Evolutionary conservation across 306 rosid species (phyloP).

Genomic region (Fagus sylvatica): DNA sequence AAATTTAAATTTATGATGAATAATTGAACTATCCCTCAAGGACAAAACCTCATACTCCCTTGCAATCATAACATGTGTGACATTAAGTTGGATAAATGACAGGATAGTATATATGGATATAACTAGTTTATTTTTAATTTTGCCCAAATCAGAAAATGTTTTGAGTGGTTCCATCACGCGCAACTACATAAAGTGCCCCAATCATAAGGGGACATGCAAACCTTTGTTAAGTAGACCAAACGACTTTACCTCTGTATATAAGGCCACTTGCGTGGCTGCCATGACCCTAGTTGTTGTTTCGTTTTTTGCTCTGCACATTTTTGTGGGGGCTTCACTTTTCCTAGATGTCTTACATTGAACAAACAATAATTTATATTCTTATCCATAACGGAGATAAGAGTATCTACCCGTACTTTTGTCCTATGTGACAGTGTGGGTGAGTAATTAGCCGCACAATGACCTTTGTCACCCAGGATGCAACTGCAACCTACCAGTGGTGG

Average conservation of each 20-base stretch:
- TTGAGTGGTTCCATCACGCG: neutral
- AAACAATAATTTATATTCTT: neutral
- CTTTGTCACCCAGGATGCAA: too few relatives aligned
- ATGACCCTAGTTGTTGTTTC: slow-evolving; percentile 22
- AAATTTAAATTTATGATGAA: too few relatives aligned
- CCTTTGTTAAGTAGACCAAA: slow-evolving; percentile 26
- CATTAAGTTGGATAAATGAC: too few relatives aligned
- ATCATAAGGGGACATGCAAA: slow-evolving; percentile 36
- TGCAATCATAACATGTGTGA: too few relatives aligned
- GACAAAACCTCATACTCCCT: too few relatives aligned
- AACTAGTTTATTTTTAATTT: too few relatives aligned
- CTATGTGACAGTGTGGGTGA: neutral
- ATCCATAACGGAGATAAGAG: neutral
- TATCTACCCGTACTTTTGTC: neutral
- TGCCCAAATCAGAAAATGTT: neutral
- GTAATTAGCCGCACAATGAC: too few relatives aligned
- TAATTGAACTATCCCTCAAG: too few relatives aligned
- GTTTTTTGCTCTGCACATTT: slow-evolving; percentile 13
- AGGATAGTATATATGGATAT: too few relatives aligned
- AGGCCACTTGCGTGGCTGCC: slow-evolving; percentile 16
- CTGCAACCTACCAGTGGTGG: too few relatives aligned
- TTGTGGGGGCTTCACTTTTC: slow-evolving; percentile 9
- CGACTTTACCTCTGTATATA: slow-evolving; percentile 35
- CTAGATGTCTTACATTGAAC: neutral
- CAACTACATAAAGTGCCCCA: slow-evolving; percentile 28